Percentiles rank a stretch among this genome's conserved stretches.
These are phyloP conservation scores for Gremmenia infestans DNA, from an alignment of 2,329 filamentous ascomycete genomes.

Conservation along the genomic window DNA sequence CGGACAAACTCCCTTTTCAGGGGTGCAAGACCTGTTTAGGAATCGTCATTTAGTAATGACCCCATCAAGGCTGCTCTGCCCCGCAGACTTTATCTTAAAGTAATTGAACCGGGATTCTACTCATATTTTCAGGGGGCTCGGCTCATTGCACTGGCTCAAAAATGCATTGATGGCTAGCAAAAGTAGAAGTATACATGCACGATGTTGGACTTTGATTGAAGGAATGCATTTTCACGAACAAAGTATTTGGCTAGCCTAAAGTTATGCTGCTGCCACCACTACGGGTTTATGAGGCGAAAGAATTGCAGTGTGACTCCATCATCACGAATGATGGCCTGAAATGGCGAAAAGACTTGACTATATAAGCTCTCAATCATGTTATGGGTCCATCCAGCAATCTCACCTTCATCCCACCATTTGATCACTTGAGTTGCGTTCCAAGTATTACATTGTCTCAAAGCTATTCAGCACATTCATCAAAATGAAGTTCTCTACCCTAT, in stretches of 20 bases:
- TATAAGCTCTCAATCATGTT: neutral
- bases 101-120: neutral
- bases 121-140: neutral
- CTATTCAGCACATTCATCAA: constrained; percentile 16
- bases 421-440: neutral
- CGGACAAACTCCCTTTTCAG: neutral
- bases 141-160: neutral
- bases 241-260: neutral
- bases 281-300: neutral
- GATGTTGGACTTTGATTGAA: neutral
- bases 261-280: neutral
- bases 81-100: neutral
- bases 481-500: constrained; percentile 46
- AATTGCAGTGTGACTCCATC: neutral
- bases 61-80: neutral
- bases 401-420: neutral
- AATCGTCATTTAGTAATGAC: neutral
- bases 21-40: neutral
- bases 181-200: neutral
- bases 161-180: too few relatives aligned
- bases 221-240: neutral
- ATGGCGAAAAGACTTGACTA: neutral
- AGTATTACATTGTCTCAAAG: neutral
- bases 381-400: neutral
- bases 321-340: neutral